A percentile compares a stretch with the other conserved stretches of the same genome.
Conservation (phyloP, 495 filamentous ascomycete genomes). For the Platismatia glauca region DNA sequence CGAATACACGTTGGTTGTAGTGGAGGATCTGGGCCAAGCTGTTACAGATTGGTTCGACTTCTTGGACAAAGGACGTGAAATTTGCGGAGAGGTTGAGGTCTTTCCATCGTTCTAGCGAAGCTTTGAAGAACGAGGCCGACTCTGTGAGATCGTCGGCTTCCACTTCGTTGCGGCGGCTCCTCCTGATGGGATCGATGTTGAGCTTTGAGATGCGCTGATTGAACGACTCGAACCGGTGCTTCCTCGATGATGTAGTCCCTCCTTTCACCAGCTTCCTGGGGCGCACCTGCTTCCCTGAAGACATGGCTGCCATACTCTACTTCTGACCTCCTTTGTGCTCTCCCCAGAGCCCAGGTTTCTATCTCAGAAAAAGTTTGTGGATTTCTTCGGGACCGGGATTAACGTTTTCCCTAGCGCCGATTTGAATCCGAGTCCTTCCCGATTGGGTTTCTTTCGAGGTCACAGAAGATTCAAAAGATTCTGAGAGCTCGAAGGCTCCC, state of each 20-base stretch:
- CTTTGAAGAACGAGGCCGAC: slow-evolving; percentile 69
- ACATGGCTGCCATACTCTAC: slow-evolving; percentile 45
- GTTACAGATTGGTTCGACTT: slow-evolving; percentile 69
- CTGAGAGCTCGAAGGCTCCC: background rate
- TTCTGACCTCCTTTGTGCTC: background rate
- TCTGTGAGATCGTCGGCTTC: slow-evolving; percentile 55
- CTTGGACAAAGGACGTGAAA: slow-evolving; percentile 64
- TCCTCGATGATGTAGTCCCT: slow-evolving; percentile 64
- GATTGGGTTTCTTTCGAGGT: background rate
- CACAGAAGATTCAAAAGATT: background rate
- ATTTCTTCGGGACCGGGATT: background rate
- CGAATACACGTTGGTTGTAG: slow-evolving; percentile 75
- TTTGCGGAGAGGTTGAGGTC: slow-evolving; percentile 79
- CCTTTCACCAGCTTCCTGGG: slow-evolving; percentile 52
- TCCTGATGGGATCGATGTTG: slow-evolving; percentile 84
- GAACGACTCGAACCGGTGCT: slow-evolving; percentile 86
- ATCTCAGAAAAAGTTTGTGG: slow-evolving; percentile 10
- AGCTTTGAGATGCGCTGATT: slow-evolving; percentile 86
- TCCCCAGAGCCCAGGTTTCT: background rate
- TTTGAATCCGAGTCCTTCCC: background rate
- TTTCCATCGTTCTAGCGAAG: slow-evolving; percentile 75
- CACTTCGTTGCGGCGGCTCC: slow-evolving; percentile 68
- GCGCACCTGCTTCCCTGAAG: slow-evolving; percentile 57
- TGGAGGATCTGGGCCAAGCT: slow-evolving; percentile 87
- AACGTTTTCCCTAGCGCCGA: slow-evolving; percentile 12